Base-by-base conservation (phyloP, 352 stramenopile species). In the Globisporangium polare region DNA sequence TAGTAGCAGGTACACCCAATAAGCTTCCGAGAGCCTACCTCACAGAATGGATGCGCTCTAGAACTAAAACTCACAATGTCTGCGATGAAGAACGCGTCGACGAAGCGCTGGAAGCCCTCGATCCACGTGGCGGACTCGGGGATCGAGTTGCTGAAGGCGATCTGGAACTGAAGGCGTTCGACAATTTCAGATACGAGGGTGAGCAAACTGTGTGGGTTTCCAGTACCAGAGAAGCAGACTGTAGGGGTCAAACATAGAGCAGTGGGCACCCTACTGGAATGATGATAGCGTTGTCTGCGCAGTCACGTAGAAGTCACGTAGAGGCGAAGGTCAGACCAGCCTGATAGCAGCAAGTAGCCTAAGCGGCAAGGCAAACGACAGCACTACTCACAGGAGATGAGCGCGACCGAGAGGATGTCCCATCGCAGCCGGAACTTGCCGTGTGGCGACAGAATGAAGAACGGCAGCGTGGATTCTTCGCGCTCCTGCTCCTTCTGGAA, bases 401-500 rank as follows among this genome's bases (percentile, higher is more conserved):
- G 67, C 6, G 62, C 66, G 45, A 92, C 80, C 0, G 80, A 89
- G 17, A 89, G 37, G 22, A 94, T 55, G 51, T 94, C 84, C 84
- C 84, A 94, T 0, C 82, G 82, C 43, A 94, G 51, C 5, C 82
- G 78, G 46, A 94, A 90, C 59, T 88, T 88, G 59, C 85, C 59
- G 62, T 90, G 59, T 0, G 82, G 85, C n/a, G 80, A 91, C 42
- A 92, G 86, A 55, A 94, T 67, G 52, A 80, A 92, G 64, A 72
- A 82, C 1, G 82, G 85, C 13, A 98, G 81, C 37, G 62, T 91
- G 13, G 79, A 85, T 35, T 95, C 86, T 49, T 96, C 83, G 56
- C 95, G 86, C 22, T 87, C 82, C 49, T 91, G 75, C 45, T 88
- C 82, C 54, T 88, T 88, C 60, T 94, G 88, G 63, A 95, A 96